Evolutionary conservation across 2,329 filamentous ascomycete genomes (phyloP).

Genomic region (Mollisiaceae sp.): DNA sequence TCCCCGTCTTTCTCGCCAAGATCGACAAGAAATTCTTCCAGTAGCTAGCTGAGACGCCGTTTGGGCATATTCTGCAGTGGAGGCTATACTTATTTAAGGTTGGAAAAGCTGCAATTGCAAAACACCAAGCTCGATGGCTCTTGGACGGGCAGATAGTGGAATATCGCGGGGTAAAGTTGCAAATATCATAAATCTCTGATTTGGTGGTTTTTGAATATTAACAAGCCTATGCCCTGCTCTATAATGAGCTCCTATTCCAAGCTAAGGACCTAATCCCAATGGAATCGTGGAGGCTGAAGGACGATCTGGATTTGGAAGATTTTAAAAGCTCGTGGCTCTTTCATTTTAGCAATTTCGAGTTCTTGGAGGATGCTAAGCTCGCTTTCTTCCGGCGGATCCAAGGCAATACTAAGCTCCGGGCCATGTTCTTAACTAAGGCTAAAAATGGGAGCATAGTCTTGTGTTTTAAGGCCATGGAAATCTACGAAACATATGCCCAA

Average conservation of each 20-base stretch:
- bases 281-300: too few species aligned
- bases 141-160: slow-evolving; percentile 21
- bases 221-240: slow-evolving; percentile 18
- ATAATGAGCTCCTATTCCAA: slow-evolving; percentile 28
- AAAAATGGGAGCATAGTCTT: slow-evolving; percentile 12
- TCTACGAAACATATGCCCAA: slow-evolving; percentile 23
- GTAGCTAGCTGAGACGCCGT: slow-evolving; percentile 22
- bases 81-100: slow-evolving; percentile 23
- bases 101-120: slow-evolving; percentile 11
- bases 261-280: too few species aligned
- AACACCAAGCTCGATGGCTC: slow-evolving; percentile 22
- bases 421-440: slow-evolving; percentile 21
- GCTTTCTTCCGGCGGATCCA: slow-evolving; percentile 18
- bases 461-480: slow-evolving; percentile 14
- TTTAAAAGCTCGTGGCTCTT: slow-evolving; percentile 22
- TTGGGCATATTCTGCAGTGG: slow-evolving; percentile 28
- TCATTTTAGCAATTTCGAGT: slow-evolving; percentile 22
- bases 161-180: slow-evolving; percentile 22
- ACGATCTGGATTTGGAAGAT: too few species aligned
- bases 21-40: slow-evolving; percentile 27
- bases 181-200: slow-evolving; percentile 19
- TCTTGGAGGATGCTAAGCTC: slow-evolving; percentile 16
- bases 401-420: slow-evolving; percentile 15
- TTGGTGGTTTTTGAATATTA: slow-evolving; percentile 24
- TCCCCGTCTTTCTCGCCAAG: slow-evolving; percentile 20